A percentile compares a stretch with the other conserved stretches of the same genome.
Conservation (phyloP, 2,329 filamentous ascomycete genomes). For the Alternaria triticina region DNA sequence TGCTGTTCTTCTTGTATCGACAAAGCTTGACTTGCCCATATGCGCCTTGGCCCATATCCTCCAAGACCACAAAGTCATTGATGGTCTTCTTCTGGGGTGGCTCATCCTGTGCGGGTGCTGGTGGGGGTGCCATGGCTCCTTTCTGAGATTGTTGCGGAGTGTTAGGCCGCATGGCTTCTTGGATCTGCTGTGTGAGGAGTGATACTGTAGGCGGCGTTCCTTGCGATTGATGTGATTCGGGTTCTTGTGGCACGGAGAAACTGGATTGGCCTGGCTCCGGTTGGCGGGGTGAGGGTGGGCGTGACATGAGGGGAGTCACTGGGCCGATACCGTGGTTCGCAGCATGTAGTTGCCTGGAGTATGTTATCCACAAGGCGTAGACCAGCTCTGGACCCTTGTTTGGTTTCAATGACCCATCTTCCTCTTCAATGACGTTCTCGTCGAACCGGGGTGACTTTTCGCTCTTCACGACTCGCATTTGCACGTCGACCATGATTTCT, state of each 20-base stretch:
- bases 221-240: conserved; percentile 43
- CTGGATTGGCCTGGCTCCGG: conserved; percentile 75
- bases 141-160: conserved; percentile 49
- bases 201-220: conserved; percentile 51
- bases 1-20: conserved; percentile 76
- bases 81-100: conserved; percentile 75
- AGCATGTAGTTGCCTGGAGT: conserved; percentile 89
- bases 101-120: conserved; percentile 25
- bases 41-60: conserved; percentile 98
- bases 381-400: conserved; percentile 71
- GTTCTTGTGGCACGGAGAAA: conserved; percentile 46
- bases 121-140: conserved; percentile 21
- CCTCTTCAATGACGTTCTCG: conserved; percentile 70
- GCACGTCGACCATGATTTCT: conserved; percentile 91
- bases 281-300: conserved; percentile 76
- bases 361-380: conserved; percentile 96
- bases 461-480: conserved; percentile 95
- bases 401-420: conserved; percentile 54
- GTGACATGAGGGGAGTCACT: conserved; percentile 68
- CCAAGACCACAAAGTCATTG: conserved; percentile 86
- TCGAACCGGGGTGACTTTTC: conserved; percentile 62
- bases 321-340: conserved; percentile 67
- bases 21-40: conserved; percentile 98
- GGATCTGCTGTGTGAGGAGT: conserved; percentile 59
- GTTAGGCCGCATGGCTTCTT: conserved; percentile 56